Base-by-base conservation (phyloP, 73 alveolate species). In the Halteria grandinella region DNA sequence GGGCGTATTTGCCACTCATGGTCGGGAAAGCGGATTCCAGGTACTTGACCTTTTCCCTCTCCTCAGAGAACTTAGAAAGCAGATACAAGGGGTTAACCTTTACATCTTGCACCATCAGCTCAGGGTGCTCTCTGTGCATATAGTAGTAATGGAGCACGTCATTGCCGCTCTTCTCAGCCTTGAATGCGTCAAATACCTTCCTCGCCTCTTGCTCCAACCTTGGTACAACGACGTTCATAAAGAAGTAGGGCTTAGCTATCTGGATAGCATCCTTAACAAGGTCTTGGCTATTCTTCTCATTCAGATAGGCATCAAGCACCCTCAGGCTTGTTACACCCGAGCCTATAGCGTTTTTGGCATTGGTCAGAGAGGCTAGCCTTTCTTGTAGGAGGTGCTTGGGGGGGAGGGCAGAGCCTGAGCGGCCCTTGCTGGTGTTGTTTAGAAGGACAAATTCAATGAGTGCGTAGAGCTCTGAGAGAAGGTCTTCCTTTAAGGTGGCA, bases 221-320 rank as follows among this genome's bases (percentile, higher is more conserved):
- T 2, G 18, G 28, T 32, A 10, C 5, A 23, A 37, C 45, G 5
- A 1, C 14, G 40, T n/a, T n/a, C n/a, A 25, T 23, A 24, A 11
- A 70, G 55, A 70, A n/a, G 55, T 49, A 49, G 3, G 83, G 63
- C 57, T 51, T 70, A 15, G 50, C 34, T 44, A 45, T 28, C 31
- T 70, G 5, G 50, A 70, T 14, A 24, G 71, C 72, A 23, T 45
- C 0, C 70, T 70, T 45, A 44, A 70, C 50, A 11, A 57, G 27
- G 27, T 70, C 39, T 43, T 70, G 53, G 20, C 52, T 71, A 70
- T 25, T 49, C 14, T 49, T 69, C n/a, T 49, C 72, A 10, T 34
- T 48, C 5, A 70, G 69, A 45, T 29, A 49, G 23, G 47, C 18
- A 29, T 70, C 83, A 17, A 70, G 21, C 15, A 70, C 37, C 23